A percentile compares a stretch with the other conserved stretches of the same genome.
phyloP scores from a whole-genome alignment of 108 stramenopile species.

The Parietichytrium sp. region DNA sequence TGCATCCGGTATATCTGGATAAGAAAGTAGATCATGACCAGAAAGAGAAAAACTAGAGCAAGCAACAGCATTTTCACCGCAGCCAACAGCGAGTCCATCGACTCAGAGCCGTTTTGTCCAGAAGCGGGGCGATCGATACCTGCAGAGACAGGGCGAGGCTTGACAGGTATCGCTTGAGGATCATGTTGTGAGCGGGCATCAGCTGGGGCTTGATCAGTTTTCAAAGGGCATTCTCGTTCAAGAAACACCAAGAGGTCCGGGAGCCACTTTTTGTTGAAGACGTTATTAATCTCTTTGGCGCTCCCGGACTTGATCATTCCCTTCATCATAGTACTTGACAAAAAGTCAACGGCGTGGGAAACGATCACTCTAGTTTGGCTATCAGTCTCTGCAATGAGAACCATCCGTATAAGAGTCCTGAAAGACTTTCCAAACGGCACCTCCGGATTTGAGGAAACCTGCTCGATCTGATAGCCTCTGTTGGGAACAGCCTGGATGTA shows the following conservation, averaged over 20 bases:
- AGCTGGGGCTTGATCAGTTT: no score
- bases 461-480: slow-evolving; percentile 5
- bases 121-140: no score
- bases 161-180: no score
- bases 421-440: slow-evolving; percentile 16
- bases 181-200: no score
- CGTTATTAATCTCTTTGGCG: background rate
- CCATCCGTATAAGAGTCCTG: background rate
- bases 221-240: background rate
- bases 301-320: background rate
- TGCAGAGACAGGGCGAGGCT: no score
- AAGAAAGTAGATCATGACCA: no score
- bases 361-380: background rate
- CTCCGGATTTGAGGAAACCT: slow-evolving; percentile 2
- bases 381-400: background rate
- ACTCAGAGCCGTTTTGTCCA: no score
- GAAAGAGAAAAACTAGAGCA: no score
- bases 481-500: background rate
- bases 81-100: no score
- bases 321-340: slow-evolving; percentile 24
- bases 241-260: background rate
- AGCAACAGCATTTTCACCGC: no score
- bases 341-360: background rate
- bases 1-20: no score
- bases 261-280: background rate